Evolutionary conservation across 169 alveolate species (phyloP), one percentile per base, ranked within the genome.

Genomic region (Besnoitia besnoiti): DNA sequence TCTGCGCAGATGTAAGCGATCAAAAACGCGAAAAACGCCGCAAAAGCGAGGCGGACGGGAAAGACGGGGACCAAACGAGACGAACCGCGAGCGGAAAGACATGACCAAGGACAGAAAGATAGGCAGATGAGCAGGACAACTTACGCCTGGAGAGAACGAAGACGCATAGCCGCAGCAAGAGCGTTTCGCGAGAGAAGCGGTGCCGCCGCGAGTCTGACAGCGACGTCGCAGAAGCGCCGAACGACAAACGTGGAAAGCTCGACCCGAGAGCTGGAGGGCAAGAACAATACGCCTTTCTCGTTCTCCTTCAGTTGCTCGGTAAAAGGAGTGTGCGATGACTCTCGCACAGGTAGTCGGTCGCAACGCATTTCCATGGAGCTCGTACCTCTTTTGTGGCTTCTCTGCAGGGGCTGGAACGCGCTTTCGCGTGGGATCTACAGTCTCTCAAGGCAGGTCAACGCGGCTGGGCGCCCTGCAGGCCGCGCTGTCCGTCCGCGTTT

Each of bases 341-440:
- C n/a, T n/a, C n/a, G n/a, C n/a, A n/a, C n/a, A n/a, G n/a, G n/a
- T n/a, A n/a, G n/a, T n/a, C n/a, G n/a, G n/a, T n/a, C n/a, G n/a
- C n/a, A n/a, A n/a, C n/a, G 30, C 12, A 19, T 55, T 55, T 19
- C n/a, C 67, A 8, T 16, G 30, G 67, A 16, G n/a, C 33, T 19
- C 3, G 67, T 16, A 5, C 30, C 30, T 55, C 30, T 19, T n/a
- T 55, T 5, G 30, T 16, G 12, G 12, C n/a, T n/a, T 5, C 24
- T 8, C 39, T 35, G 46, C 87, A 77, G 87, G 87, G 87, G 7
- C 87, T 77, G 39, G 40, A 42, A 4, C 49, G 87, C 49, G 59
- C 40, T 35, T 77, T 77, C 40, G 37, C 14, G n/a, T 77, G 87
- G 87, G 87, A 77, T 77, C 30, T 77, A 35, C 82, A 73, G 47